phyloP scores from a whole-genome alignment of 2,329 filamentous ascomycete genomes.

The Diplodia seriata region DNA sequence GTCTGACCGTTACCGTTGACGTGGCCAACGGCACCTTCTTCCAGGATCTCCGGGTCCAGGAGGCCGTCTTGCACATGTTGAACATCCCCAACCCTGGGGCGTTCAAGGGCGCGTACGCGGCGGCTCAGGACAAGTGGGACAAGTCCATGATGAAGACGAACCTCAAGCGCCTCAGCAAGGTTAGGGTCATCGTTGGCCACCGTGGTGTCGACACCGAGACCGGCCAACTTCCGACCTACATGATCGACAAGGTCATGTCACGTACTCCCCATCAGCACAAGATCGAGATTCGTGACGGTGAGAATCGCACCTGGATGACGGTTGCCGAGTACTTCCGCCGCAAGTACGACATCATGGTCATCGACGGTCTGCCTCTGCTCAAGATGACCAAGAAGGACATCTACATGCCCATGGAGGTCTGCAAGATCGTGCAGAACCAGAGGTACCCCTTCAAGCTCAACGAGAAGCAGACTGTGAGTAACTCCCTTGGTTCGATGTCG shows the following conservation, averaged over 20 bases:
- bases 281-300: conserved; percentile 63
- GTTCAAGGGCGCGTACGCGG: conserved; percentile 38
- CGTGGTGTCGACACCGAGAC: conserved; percentile 40
- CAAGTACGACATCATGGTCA: conserved; percentile 59
- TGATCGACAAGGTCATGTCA: conserved; percentile 58
- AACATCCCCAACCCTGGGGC: conserved; percentile 37
- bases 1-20: conserved; percentile 84
- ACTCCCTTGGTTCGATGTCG: conserved; percentile 38
- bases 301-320: conserved; percentile 48
- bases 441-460: conserved; percentile 65
- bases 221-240: conserved; percentile 51
- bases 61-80: conserved; percentile 46
- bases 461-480: conserved; percentile 67
- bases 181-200: conserved; percentile 52
- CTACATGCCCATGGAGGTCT: conserved; percentile 64
- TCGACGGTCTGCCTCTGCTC: conserved; percentile 61
- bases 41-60: conserved; percentile 52
- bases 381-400: conserved; percentile 63
- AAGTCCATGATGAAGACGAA: conserved; percentile 41
- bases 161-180: conserved; percentile 52
- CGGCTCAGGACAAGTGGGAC: conserved; percentile 35
- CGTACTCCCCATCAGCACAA: conserved; percentile 53
- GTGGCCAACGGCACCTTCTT: conserved; percentile 93
- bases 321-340: conserved; percentile 66
- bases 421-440: conserved; percentile 61